These are phyloP conservation scores for Solanum hybrid DNA, from an alignment of 305 asterid species.

Conservation along the genomic window DNA sequence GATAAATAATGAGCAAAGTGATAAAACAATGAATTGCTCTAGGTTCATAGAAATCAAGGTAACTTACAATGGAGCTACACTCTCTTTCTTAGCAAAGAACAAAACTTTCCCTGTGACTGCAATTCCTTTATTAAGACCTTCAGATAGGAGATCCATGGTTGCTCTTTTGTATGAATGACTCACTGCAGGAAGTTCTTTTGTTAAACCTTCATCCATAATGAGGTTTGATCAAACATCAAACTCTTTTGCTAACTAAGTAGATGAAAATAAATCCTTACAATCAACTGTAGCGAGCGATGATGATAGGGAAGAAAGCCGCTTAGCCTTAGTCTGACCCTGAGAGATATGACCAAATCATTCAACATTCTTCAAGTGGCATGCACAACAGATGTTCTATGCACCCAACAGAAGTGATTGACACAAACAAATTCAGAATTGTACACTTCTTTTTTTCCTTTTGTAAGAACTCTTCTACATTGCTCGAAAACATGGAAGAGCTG, in stretches of 20 bases:
- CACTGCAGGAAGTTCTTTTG: slow-evolving; percentile 40
- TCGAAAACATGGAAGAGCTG: neutral
- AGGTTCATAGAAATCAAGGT: neutral
- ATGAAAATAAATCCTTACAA: slow-evolving; percentile 35
- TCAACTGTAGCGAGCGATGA: slow-evolving; percentile 52
- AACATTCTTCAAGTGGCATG: neutral
- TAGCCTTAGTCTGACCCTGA: slow-evolving; percentile 67
- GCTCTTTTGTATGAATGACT: slow-evolving; percentile 48
- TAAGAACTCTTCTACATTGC: neutral
- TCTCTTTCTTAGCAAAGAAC: slow-evolving; percentile 46
- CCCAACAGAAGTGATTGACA: neutral
- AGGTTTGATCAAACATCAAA: neutral
- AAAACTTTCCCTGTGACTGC: slow-evolving; percentile 49
- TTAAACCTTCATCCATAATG: slow-evolving; percentile 42
- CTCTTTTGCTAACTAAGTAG: neutral
- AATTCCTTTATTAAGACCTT: slow-evolving; percentile 61
- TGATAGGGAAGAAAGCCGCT: slow-evolving; percentile 61
- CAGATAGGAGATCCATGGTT: slow-evolving; percentile 40
- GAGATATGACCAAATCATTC: slow-evolving; percentile 14
- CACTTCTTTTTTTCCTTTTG: neutral
- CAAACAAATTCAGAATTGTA: neutral
- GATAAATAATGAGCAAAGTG: neutral
- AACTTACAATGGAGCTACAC: slow-evolving; percentile 58
- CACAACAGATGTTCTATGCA: neutral
- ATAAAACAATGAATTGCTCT: neutral